phyloP scores from a whole-genome alignment of 257 asterid genomes.

The Salvia miltiorrhiza region DNA sequence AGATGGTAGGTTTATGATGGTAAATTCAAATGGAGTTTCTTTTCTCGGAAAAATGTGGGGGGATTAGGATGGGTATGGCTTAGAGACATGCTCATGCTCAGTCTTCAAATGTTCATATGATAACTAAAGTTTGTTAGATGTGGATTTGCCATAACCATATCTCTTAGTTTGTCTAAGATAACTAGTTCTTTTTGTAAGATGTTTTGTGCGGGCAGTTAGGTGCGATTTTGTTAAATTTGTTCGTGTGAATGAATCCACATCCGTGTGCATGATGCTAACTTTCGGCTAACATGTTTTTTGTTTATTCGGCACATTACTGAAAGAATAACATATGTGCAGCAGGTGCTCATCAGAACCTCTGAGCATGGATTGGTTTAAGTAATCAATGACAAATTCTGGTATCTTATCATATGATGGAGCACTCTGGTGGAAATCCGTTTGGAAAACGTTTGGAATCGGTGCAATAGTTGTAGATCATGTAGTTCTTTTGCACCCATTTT shows the following conservation, averaged over 20 bases:
- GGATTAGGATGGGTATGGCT: too few species aligned
- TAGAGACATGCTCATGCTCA: too few species aligned
- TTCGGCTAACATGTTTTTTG: background rate
- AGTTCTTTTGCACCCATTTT: conserved; percentile 40
- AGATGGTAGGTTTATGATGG: too few species aligned
- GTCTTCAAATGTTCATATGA: background rate
- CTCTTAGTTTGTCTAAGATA: background rate
- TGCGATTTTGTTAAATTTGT: background rate
- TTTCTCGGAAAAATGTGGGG: too few species aligned
- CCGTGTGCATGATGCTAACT: background rate
- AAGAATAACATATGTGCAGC: conserved; percentile 6
- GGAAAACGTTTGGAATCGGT: conserved; percentile 44
- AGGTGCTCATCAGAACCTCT: background rate
- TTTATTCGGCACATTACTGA: background rate
- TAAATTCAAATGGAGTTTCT: too few species aligned
- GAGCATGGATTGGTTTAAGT: background rate
- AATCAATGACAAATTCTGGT: background rate
- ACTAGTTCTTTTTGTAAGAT: background rate
- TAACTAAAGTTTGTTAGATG: background rate
- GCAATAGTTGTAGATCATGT: conserved; percentile 51
- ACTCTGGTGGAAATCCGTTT: conserved; percentile 44
- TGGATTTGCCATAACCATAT: background rate
- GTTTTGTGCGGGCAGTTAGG: background rate
- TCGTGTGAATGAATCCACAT: background rate
- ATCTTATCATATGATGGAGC: conserved; percentile 26